Percentiles rank a stretch among this genome's conserved stretches.
These are phyloP conservation scores for Lavandula angustifolia DNA, from an alignment of 257 asterid genomes.

Conservation along the genomic window DNA sequence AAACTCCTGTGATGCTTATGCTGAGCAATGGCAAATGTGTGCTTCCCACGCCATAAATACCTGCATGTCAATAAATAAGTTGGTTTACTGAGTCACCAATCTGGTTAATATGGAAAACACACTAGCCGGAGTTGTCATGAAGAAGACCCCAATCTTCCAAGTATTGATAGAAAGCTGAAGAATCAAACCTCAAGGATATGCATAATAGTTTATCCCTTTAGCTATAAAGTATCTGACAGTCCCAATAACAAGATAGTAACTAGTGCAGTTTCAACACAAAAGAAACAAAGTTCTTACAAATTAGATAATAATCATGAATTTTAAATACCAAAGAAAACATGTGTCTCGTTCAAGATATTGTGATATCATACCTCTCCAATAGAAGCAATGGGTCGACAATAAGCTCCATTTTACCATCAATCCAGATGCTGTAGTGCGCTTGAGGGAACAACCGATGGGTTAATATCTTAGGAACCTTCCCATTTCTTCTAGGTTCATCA, in stretches of 20 bases:
- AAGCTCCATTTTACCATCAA: constrained; percentile 99
- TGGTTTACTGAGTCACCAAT: not conserved
- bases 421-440: constrained; percentile 95
- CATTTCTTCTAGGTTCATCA: constrained; percentile 98
- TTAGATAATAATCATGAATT: not conserved
- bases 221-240: not conserved
- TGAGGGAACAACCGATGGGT: constrained; percentile 93
- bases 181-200: constrained; percentile 12
- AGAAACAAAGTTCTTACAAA: not conserved
- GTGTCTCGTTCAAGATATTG: constrained; percentile 8
- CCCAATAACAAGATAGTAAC: not conserved
- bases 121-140: not conserved
- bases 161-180: not conserved
- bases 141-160: constrained; percentile 4
- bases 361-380: constrained; percentile 73
- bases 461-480: constrained; percentile 95
- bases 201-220: constrained; percentile 4
- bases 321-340: not conserved
- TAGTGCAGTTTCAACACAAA: not conserved
- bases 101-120: not conserved
- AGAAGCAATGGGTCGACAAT: constrained; percentile 91
- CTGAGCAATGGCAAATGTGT: constrained; percentile 94
- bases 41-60: constrained; percentile 87
- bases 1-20: constrained; percentile 80
- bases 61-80: constrained; percentile 42